These are phyloP conservation scores for Peronospora farinosa DNA, from an alignment of 352 stramenopile species.

Conservation along the genomic window DNA sequence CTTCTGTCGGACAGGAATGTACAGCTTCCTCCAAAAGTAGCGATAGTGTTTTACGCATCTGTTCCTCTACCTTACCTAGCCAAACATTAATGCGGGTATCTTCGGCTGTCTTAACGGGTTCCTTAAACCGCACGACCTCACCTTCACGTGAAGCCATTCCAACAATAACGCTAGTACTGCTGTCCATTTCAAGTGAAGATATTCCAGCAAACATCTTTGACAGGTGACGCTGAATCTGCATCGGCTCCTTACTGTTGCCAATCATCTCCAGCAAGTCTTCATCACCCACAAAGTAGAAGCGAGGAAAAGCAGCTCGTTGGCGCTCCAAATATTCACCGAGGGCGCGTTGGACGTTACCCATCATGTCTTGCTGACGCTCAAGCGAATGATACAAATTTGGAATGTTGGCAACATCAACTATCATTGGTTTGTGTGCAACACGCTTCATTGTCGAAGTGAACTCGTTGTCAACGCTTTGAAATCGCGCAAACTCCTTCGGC, in stretches of 20 bases:
- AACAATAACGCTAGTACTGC: constrained; percentile 60
- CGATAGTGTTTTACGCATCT: constrained; percentile 96
- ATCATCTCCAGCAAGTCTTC: constrained; percentile 99
- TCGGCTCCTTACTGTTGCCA: constrained; percentile 96
- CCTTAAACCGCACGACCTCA: constrained; percentile 93
- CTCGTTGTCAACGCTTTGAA: constrained; percentile 98
- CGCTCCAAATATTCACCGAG: constrained; percentile 99
- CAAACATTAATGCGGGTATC: constrained; percentile 92
- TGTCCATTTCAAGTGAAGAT: constrained; percentile 85
- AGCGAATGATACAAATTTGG: constrained; percentile 89
- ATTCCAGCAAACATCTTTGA: constrained; percentile 99
- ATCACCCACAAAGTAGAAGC: constrained; percentile 99
- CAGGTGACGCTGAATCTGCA: constrained; percentile 94
- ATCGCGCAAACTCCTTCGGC: constrained; percentile 95
- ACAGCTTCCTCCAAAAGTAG: constrained; percentile 92
- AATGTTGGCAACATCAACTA: constrained; percentile 91
- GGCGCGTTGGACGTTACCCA: constrained; percentile 99
- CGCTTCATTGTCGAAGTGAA: constrained; percentile 98
- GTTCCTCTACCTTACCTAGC: constrained; percentile 94
- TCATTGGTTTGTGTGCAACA: constrained; percentile 93
- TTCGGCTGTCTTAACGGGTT: constrained; percentile 88
- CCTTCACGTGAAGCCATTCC: constrained; percentile 98
- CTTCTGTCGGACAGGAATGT: constrained; percentile 63
- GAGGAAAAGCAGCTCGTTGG: constrained; percentile 92
- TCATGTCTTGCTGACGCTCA: constrained; percentile 93